phyloP scores from a whole-genome alignment of 2,329 filamentous ascomycete species.

The Aureobasidium sp. region DNA sequence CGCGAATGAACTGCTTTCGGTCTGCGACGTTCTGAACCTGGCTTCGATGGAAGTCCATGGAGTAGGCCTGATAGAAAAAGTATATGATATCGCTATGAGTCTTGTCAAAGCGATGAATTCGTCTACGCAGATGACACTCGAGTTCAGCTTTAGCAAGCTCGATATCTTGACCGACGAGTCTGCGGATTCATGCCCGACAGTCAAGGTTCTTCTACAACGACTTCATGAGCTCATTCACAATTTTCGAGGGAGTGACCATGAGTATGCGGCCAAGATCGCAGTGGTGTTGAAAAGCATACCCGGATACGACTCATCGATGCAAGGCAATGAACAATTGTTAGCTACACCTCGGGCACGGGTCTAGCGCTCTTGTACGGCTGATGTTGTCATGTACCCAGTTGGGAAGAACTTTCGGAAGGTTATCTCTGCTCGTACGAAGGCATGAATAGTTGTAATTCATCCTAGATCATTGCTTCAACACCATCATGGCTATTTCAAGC shows the following conservation, averaged over 20 bases:
- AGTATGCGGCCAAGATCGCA: background rate
- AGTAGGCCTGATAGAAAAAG: conserved; percentile 35
- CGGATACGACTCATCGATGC: background rate
- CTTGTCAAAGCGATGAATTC: conserved; percentile 22
- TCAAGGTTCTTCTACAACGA: background rate
- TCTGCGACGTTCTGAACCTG: conserved; percentile 17
- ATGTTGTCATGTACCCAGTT: too few relatives aligned
- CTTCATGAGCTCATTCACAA: background rate
- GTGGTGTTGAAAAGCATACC: background rate
- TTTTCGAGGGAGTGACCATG: background rate
- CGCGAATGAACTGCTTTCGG: background rate
- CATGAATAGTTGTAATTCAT: too few relatives aligned
- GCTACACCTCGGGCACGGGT: too few relatives aligned
- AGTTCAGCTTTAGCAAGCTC: background rate
- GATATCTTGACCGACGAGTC: background rate
- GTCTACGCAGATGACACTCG: conserved; percentile 18
- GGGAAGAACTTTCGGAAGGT: too few relatives aligned
- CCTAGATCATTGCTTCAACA: too few relatives aligned
- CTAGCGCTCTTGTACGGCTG: too few relatives aligned
- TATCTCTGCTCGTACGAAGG: too few relatives aligned
- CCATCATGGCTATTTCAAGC: too few relatives aligned
- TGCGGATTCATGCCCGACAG: background rate
- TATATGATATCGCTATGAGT: conserved; percentile 32
- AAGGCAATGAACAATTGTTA: too few relatives aligned
- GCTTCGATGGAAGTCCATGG: conserved; percentile 38